Base-by-base conservation (phyloP, 208 protist species). In the Entamoeba histolytica region DNA sequence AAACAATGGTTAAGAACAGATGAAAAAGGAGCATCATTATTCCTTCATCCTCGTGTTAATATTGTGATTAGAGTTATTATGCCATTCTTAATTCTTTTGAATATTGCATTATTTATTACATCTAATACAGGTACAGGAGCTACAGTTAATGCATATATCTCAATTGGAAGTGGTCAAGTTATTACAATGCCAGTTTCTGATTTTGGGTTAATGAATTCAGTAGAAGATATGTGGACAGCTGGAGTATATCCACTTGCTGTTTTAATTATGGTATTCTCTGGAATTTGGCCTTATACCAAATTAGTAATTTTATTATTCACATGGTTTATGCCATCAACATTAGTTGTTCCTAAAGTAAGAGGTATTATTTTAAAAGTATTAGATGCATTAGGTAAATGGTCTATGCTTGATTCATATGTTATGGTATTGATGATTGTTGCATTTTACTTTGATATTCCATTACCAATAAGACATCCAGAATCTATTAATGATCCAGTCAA, bases 281-380 rank as follows among this genome's bases (percentile, higher is more conserved):
- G 97, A 6, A 92, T 96, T 28, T 98, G 98, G 96, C 97, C 98
- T 3, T 98, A 98, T 95, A 91, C 97, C 51, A 98, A 98, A 96
- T 95, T 98, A 10, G n/a, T 96, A n/a, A 91, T 97, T 87, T 93
- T 97, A 94, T 57, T 96, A 28, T 1, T 94, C 10, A 78, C 87
- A 28, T 97, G 96, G 96, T 94, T 97, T 12, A 51, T 97, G 0
- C 95, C 96, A 73, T 95, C 94, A 49, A 95, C 93, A 28, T 92
- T 97, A 14, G 93, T 97, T 44, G 51, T 96, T 14, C 94, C 95
- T n/a, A 94, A 94, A 15, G 94, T 94, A 1, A 78, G 96, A 23
- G 95, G 96, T 78, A 50, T 39, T 23, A 52, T 96, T 0, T 95
- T 98, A 19, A 93, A 93, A 49, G 87, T 96, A 7, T 96, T 98